Conservation (phyloP, 495 filamentous ascomycete genomes). For the Cudoniella acicularis region DNA sequence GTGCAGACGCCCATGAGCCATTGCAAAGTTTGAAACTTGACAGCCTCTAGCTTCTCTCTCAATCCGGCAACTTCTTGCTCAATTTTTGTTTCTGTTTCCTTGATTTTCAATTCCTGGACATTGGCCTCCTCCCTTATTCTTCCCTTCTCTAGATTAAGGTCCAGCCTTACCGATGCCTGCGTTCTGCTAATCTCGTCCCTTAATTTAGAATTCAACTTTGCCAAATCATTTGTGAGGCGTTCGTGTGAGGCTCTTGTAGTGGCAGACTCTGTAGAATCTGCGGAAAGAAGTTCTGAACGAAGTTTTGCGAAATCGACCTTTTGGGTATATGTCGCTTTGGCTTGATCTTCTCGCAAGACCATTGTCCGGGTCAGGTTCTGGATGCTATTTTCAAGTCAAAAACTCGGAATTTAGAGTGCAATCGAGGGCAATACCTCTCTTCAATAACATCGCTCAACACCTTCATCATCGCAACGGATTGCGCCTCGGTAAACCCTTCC, state of each 20-base stretch:
- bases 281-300: constrained; percentile 84
- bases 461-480: constrained; percentile 95
- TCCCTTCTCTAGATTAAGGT: constrained; percentile 96
- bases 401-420: background rate
- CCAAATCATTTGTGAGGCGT: constrained; percentile 87
- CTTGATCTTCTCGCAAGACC: constrained; percentile 92
- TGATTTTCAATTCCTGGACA: constrained; percentile 95
- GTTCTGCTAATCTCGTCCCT: constrained; percentile 93
- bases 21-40: constrained; percentile 96
- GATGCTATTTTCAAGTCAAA: constrained; percentile 50
- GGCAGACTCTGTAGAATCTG: constrained; percentile 85
- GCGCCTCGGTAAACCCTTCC: constrained; percentile 94
- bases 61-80: constrained; percentile 95
- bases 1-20: constrained; percentile 99
- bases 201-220: constrained; percentile 82
- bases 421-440: constrained; percentile 62
- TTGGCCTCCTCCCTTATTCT: constrained; percentile 95
- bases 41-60: constrained; percentile 87
- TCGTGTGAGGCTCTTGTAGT: constrained; percentile 89
- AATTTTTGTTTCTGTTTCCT: constrained; percentile 97
- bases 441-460: constrained; percentile 96
- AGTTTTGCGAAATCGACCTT: constrained; percentile 99
- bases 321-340: constrained; percentile 88
- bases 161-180: constrained; percentile 84
- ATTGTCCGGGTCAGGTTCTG: constrained; percentile 98